Evolutionary conservation across 2,329 filamentous ascomycete genomes (phyloP).

Genomic region (Exophiala xenobiotica): DNA sequence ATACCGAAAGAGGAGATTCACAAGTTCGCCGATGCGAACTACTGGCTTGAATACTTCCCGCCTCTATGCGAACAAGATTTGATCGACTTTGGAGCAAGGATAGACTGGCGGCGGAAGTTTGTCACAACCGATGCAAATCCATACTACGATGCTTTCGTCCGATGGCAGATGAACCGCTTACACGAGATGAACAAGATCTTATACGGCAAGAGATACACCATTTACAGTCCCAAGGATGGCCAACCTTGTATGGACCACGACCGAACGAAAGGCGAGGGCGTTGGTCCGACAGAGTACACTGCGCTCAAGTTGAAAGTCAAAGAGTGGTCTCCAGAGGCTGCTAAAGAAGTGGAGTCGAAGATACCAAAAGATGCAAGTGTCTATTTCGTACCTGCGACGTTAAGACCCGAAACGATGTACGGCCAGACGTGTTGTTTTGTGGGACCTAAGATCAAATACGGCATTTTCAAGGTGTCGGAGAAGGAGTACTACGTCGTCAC

Average conservation of each 20-base stretch:
- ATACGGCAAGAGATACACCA: conserved; percentile 83
- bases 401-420: conserved; percentile 98
- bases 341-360: conserved; percentile 70
- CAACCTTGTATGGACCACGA: conserved; percentile 89
- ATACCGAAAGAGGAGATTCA: conserved; percentile 87
- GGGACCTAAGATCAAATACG: conserved; percentile 83
- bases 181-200: conserved; percentile 32
- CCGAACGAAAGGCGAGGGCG: conserved; percentile 74
- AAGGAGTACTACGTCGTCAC: conserved; percentile 78
- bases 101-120: conserved; percentile 91
- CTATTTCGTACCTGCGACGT: conserved; percentile 86
- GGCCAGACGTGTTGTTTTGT: conserved; percentile 96
- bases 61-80: conserved; percentile 77
- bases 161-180: conserved; percentile 62
- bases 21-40: conserved; percentile 82
- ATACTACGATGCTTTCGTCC: conserved; percentile 91
- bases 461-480: conserved; percentile 71
- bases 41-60: conserved; percentile 93
- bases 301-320: conserved; percentile 87
- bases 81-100: conserved; percentile 76
- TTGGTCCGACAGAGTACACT: conserved; percentile 87
- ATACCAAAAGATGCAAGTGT: conserved; percentile 75
- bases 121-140: conserved; percentile 96
- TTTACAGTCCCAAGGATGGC: conserved; percentile 87
- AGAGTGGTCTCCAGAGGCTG: conserved; percentile 79